Evolutionary conservation across 345 rosid species (phyloP), one percentile per base, ranked within the genome.

Genomic region (Bruguiera parviflora): DNA sequence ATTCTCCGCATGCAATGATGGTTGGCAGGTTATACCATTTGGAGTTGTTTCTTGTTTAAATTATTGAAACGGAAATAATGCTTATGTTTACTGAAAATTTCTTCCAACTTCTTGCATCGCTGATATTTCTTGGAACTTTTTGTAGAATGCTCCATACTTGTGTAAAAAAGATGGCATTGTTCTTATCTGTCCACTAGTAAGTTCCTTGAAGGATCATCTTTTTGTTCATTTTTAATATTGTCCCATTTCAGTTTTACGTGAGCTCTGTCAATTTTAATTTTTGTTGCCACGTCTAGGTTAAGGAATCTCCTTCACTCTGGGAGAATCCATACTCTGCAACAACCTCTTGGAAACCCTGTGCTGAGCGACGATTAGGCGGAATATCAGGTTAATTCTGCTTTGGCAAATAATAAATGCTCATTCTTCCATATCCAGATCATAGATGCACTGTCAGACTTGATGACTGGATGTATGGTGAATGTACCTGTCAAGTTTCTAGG

Each of bases 331-430:
- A 72, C 71, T 90, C 99, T 57, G 88, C 99, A 28, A 96, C 99
- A 61, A 92, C 96, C 61, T 96, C 98, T 56, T 96, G 99, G 99
- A 96, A 90, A 82, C 97, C 99, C 73, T 96, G 99, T 69, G 98
- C 98, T 28, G 99, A 92, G 81, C 95, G 92, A n/a, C 92, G 75
- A 21, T 69, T 66, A 73, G 87, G 87, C 77, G 98, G 92, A 64
- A 68, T 90, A 73, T 92, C 97, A 70, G 92, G 98, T 90, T 78
- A 28, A 53, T 64, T 20, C 13, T 56, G 29, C 16, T 56, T 56
- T 24, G 18, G 59, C 7, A 25, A 56, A 56, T 24, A 15, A 27
- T 21, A 56, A 56, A 43, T 43, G 49, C 5, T 43, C 49, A 13
- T 43, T 43, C 18, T 13, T 43, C 3, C 5, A 13, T 43, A 13